Base-by-base conservation (phyloP, 805 yeast species). In the Debaryomyces castellii region DNA sequence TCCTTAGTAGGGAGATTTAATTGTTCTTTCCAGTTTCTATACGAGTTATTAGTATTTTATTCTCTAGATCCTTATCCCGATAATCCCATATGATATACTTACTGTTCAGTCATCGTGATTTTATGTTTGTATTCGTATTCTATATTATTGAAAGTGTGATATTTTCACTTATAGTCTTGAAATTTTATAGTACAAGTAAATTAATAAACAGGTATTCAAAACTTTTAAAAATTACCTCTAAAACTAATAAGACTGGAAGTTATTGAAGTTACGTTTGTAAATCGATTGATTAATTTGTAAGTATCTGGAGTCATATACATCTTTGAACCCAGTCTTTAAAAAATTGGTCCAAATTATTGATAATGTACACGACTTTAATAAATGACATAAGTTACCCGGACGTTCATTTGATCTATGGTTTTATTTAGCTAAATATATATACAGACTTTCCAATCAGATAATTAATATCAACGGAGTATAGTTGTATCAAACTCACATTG, bases 1-100 rank as follows among this genome's bases (percentile, higher is more conserved):
- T 92, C 99, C 69, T 80, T 89, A 47, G 71, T 75, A 12, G 98
- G 98, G 40, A 89, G 66, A 62, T 83, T 85, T 54, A 92, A 76
- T 44, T 77, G 68, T 22, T 74, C 57, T 72, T 89, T 91, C 96
- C 97, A 89, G 51, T 58, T 43, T 40, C 48, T 45, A 32, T 20
- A n/a, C 4, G n/a, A 10, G 23, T 16, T 37, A 40, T 44, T 44
- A 44, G 47, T 44, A 39, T 20, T 20, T 14, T 18, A 12, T 18
- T 14, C 5, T 17, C 33, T n/a, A n/a, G n/a, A n/a, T n/a, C n/a
- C n/a, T n/a, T n/a, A n/a, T n/a, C n/a, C n/a, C n/a, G n/a, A n/a
- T 10, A 4, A 32, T 32, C 7, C 5, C 23, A 9, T 9, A 11
- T 5, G 6, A 22, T 23, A 34, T 38, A 43, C 46, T 11, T 43